Conservation (phyloP, 176 grass and related monocot genomes). For the Eragrostis nindensis region DNA sequence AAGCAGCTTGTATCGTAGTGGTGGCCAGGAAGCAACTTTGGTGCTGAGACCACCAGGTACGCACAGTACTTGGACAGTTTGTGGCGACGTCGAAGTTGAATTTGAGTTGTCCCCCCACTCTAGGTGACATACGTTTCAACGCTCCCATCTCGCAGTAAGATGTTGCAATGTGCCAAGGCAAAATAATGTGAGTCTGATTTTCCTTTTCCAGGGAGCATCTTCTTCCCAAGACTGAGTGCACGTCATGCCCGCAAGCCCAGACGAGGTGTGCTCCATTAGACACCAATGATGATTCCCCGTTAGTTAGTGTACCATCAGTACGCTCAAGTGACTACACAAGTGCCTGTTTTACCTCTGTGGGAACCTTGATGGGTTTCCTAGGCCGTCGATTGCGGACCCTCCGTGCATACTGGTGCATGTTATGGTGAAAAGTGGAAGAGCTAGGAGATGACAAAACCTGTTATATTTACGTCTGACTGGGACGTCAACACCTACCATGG, state of each 20-base stretch:
- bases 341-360: conserved; percentile 5
- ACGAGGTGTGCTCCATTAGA: neutral
- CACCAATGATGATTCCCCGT: conserved; percentile 3
- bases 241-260: neutral
- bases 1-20: neutral
- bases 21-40: conserved; percentile 15
- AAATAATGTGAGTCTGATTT: neutral
- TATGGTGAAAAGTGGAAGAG: neutral
- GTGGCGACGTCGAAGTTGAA: neutral
- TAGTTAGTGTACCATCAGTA: neutral
- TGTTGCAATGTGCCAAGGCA: conserved; percentile 33
- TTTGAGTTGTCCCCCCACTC: neutral
- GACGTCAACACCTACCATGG: neutral
- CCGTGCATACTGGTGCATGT: neutral
- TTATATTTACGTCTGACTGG: neutral
- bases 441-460: neutral
- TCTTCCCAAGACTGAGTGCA: neutral
- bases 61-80: conserved; percentile 25
- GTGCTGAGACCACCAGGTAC: neutral
- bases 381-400: neutral
- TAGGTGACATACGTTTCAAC: neutral
- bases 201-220: neutral
- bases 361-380: neutral
- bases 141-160: conserved; percentile 12
- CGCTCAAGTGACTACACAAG: neutral